Evolutionary conservation across 805 yeast species (phyloP).

Genomic region (Kodamaea restingae): DNA sequence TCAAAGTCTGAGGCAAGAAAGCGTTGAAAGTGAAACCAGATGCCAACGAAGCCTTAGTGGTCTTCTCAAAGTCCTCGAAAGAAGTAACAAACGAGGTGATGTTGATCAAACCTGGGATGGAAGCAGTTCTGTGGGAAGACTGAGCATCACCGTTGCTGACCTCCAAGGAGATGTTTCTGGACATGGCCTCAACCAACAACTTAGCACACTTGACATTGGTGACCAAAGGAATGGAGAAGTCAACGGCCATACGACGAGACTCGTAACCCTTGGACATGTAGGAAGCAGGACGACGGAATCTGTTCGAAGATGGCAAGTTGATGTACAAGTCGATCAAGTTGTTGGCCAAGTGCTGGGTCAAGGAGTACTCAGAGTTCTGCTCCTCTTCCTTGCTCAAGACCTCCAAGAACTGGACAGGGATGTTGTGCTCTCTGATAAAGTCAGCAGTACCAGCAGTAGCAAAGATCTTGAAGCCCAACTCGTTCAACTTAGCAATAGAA

Average conservation of each 20-base stretch:
- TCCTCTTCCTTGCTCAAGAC: slow-evolving; percentile 69
- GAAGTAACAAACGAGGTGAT: slow-evolving; percentile 76
- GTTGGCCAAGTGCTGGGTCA: slow-evolving; percentile 94
- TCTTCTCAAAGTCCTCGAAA: slow-evolving; percentile 60
- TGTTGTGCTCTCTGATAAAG: slow-evolving; percentile 89
- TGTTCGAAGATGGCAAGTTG: slow-evolving; percentile 93
- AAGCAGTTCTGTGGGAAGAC: slow-evolving; percentile 78
- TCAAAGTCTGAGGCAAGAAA: slow-evolving; percentile 65
- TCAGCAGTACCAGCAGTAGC: slow-evolving; percentile 99
- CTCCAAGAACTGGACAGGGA: slow-evolving; percentile 94
- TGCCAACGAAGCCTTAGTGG: slow-evolving; percentile 67
- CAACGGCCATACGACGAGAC: slow-evolving; percentile 99
- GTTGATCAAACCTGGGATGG: slow-evolving; percentile 84
- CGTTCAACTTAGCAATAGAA: slow-evolving; percentile 71
- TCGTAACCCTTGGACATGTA: slow-evolving; percentile 96
- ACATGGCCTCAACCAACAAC: slow-evolving; percentile 88
- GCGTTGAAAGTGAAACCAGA: slow-evolving; percentile 88
- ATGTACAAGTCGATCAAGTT: slow-evolving; percentile 94
- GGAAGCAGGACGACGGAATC: slow-evolving; percentile 98
- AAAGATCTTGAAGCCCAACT: slow-evolving; percentile 83
- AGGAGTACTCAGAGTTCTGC: slow-evolving; percentile 89
- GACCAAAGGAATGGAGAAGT: slow-evolving; percentile 94
- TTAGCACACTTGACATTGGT: slow-evolving; percentile 98
- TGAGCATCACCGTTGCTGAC: slow-evolving; percentile 81
- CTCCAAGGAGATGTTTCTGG: slow-evolving; percentile 63